Percentiles rank a stretch among this genome's conserved stretches.
Evolutionary conservation across 139 green algal species (phyloP).

Genomic region (Coccomyxa sp.): DNA sequence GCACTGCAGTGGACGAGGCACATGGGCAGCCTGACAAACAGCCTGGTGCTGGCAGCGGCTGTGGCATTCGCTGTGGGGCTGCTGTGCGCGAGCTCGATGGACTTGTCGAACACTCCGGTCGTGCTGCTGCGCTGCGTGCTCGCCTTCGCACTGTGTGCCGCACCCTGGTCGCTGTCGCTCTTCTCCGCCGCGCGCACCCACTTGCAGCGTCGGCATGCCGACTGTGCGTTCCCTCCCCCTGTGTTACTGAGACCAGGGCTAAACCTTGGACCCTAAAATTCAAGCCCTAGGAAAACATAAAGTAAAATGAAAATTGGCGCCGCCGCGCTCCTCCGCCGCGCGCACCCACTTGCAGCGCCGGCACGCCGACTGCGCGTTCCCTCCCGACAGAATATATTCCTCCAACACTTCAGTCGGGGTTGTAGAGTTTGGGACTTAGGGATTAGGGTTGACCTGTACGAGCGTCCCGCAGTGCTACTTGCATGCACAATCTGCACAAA

Average conservation of each 20-base stretch:
- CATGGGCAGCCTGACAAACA: background rate
- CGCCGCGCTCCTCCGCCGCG: background rate
- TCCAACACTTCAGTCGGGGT: too few species aligned
- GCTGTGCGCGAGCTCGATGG: background rate
- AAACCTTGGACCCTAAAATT: too few species aligned
- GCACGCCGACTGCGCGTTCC: background rate
- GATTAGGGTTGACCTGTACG: too few species aligned
- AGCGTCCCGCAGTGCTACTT: too few species aligned
- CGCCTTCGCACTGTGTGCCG: background rate
- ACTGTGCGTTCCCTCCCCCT: background rate
- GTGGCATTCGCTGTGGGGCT: background rate
- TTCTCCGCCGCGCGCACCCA: background rate
- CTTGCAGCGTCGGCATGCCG: background rate
- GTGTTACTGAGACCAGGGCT: too few species aligned
- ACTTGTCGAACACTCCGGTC: background rate
- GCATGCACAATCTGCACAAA: too few species aligned
- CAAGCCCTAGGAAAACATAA: too few species aligned
- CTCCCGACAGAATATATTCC: too few species aligned
- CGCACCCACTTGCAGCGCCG: background rate
- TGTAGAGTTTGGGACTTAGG: too few species aligned
- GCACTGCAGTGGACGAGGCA: background rate
- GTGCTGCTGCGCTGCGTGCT: background rate
- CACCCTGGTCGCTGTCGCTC: background rate
- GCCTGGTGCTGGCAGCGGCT: background rate
- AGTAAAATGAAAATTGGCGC: too few species aligned